Evolutionary conservation across 371 early-diverging fungal genomes (phyloP), one percentile per base, ranked within the genome.

Genomic region (Circinella umbellata): DNA sequence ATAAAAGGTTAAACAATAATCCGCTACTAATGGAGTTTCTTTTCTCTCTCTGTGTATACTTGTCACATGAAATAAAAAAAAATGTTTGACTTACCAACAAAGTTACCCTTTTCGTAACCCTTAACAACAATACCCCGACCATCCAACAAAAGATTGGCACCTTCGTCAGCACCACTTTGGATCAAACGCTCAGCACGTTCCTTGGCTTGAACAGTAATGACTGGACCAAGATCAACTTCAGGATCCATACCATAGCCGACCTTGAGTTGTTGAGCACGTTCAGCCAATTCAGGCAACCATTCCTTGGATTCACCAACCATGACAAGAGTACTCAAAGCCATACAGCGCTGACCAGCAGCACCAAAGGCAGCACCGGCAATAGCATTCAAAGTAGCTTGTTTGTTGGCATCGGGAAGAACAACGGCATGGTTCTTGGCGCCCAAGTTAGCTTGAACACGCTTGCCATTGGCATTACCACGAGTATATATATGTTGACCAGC

Each of bases 391-490:
- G 98, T 90, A 70, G 94, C 88, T 82, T 98, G 95, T 82, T 90
- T 90, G 77, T 88, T 89, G 65, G 97, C 96, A 73, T 98, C 99
- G 18, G 96, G 94, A 82, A 98, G 79, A 49, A 98, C 87, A 34
- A 98, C 94, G 64, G 96, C 97, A 77, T 98, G 99, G 88, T 98
- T 98, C 90, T 98, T 98, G 76, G 99, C 98, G 20, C 97, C 98
- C 78, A 96, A 78, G 83, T 97, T 97, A 60, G 97, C 95, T 85
- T 97, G 97, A 53, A 97, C 98, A 69, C 99, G 92, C 86, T 98
- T 98, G 76, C 98, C 98, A 72, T 95, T 93, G 70, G 84, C 86
- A 66, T 92, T 92, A 13, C 96, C 95, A 64, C 97, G 93, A 34
- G 88, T 89, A 76, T 95, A 93, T 61, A 98, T 98, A 82, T 96